Evolutionary conservation across 164 flowering plant genomes (phyloP), one percentile per base, ranked within the genome.

Genomic region (Magnolia officinalis): DNA sequence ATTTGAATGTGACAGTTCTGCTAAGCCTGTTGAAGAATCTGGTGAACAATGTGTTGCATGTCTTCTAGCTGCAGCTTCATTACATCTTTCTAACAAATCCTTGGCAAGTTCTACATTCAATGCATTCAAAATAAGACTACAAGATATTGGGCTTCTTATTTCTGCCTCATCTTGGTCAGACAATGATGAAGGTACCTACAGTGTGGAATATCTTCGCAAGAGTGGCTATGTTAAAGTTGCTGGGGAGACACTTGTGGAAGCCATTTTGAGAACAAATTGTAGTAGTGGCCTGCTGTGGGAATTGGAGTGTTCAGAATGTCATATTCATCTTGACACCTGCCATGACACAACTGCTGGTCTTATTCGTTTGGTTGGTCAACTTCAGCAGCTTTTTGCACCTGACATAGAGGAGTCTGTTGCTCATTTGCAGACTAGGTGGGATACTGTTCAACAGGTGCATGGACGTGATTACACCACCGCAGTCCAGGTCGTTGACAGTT

Each of bases 221-320:
- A 72, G 66, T 80, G 96, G 96, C 68, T 96, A 88, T 85, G 92
- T 90, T 67, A 94, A 91, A 89, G 94, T 96, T 88, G 99, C 98
- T 73, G 83, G 83, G 58, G 96, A 88, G 87, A 89, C 97, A 50
- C 87, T 89, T 72, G 63, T 89, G 77, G 95, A 93, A 80, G 96
- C 90, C 67, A 80, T 78, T 74, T 79, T 96, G 79, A 89, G 86
- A 83, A 88, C 86, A 10, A 85, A 90, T 78, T 86, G 87, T 82
- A 75, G 50, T 66, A 84, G 78, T 84, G 95, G 89, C 45, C 88
- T 84, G 37, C 77, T 70, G 0, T 96, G 99, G 99, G 96, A 92
- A 82, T 51, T 93, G 49, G 94, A 87, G 72, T 90, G 90, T 80
- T 84, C 87, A 4, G 88, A 89, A 67, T 92, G 89, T 81, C 94